These are phyloP conservation scores for Linum tenue DNA, from an alignment of 345 rosid species.

Conservation along the genomic window DNA sequence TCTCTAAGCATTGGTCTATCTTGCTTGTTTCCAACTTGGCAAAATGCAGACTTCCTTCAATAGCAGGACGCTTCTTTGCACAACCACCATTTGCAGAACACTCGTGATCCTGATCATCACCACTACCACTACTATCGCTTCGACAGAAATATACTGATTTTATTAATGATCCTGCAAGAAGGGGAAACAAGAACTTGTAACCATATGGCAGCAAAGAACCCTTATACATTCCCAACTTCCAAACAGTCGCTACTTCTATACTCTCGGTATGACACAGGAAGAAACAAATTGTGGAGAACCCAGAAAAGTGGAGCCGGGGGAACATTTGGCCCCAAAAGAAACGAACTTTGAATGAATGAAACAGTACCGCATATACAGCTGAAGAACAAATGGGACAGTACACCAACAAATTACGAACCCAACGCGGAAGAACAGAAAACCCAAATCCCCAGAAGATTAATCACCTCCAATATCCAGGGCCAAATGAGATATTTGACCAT, in stretches of 20 bases:
- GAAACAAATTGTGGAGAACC: background rate
- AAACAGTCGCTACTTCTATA: background rate
- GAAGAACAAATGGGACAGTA: background rate
- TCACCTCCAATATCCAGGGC: conserved; percentile 14
- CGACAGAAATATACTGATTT: conserved; percentile 74
- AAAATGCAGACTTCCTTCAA: conserved; percentile 65
- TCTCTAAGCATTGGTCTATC: conserved; percentile 72
- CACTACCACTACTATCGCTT: conserved; percentile 16
- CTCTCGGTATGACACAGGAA: background rate
- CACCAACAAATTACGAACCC: background rate
- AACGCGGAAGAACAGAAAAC: background rate
- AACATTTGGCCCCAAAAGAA: too few species aligned
- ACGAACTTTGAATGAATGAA: too few species aligned
- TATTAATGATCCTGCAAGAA: conserved; percentile 60
- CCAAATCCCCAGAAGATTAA: background rate
- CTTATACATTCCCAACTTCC: background rate
- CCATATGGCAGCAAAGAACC: background rate
- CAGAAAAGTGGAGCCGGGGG: background rate
- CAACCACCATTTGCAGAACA: conserved; percentile 19
- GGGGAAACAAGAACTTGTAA: background rate
- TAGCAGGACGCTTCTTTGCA: conserved; percentile 15
- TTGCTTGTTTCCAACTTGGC: conserved; percentile 82
- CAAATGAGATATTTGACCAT: conserved; percentile 9
- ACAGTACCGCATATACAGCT: too few species aligned
- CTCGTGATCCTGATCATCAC: conserved; percentile 20